Evolutionary conservation across 108 stramenopile species (phyloP), one percentile per base, ranked within the genome.

Genomic region (Pseudonitzschia multistriata): DNA sequence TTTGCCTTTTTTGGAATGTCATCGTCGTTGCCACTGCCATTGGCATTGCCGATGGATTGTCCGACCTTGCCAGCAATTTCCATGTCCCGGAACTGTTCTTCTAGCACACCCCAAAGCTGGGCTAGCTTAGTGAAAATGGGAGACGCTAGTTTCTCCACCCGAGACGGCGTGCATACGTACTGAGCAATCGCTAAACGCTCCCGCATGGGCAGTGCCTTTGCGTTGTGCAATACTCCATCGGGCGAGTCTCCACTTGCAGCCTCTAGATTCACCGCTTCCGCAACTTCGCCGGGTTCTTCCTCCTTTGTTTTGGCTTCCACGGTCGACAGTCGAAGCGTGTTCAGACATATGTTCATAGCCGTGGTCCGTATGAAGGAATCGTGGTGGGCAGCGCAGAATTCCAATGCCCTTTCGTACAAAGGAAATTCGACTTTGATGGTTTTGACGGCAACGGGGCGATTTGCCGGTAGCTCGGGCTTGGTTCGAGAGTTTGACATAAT

Each of bases 331-430:
- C 91, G 83, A 62, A 95, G 71, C 29, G 88, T 88, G 62, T 95
- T 95, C 73, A 95, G 78, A 74, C 93, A 95, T 19, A 95, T 82
- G 69, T 90, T 95, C 89, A 95, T 89, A 48, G 91, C 93, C 10
- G 93, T 95, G 15, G 88, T 82, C 19, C 91, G 74, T 24, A 95
- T 85, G 63, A 95, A 95, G 13, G 88, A 87, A 74, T 95, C 93
- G 47, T 90, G 84, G 53, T 90, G 88, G 13, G 77, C 70, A 2
- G 88, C 66, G 66, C 93, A 95, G 67, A 92, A 92, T 74, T 95
- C 88, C 56, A 95, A 70, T 24, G 93, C 90, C 34, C 93, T 78
- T 39, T 81, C 85, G 66, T 95, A 95, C 49, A 95, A 67, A 39
- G 91, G 91, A 73, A 95, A 95, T 61, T 91, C 78, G 2, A 91